Conservation (phyloP, 345 rosid genomes). For the Noccaea caerulescens region DNA sequence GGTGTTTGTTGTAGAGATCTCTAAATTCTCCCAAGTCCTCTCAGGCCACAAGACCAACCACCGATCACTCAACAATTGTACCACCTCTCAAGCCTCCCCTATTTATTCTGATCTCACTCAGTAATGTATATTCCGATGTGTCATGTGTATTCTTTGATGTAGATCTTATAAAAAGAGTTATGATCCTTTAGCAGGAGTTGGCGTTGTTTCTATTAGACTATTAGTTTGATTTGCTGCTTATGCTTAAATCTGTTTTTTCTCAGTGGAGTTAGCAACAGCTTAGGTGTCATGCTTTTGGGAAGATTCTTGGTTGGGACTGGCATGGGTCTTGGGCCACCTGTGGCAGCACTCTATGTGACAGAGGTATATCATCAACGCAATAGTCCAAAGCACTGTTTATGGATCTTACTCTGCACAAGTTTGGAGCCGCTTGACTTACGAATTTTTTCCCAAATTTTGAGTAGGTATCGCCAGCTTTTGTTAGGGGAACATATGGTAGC, state of each 20-base stretch:
- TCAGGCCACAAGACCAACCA: neutral
- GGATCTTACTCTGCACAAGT: conserved; percentile 19
- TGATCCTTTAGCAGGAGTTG: conserved; percentile 30
- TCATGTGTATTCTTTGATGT: neutral
- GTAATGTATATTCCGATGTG: neutral
- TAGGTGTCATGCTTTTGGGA: conserved; percentile 81
- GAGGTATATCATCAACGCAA: conserved; percentile 58
- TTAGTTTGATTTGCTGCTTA: conserved; percentile 57
- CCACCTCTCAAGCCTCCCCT: neutral
- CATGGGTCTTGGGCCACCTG: conserved; percentile 94
- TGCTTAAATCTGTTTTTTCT: conserved; percentile 49
- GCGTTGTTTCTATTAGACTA: conserved; percentile 53
- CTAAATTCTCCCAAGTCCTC: neutral
- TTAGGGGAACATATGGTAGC: conserved; percentile 97
- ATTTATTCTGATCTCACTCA: neutral
- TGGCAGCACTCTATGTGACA: conserved; percentile 88
- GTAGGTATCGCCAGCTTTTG: conserved; percentile 91
- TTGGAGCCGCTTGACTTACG: conserved; percentile 8
- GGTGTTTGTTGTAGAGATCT: neutral
- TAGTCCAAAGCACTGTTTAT: neutral
- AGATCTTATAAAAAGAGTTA: neutral
- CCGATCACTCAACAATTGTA: neutral
- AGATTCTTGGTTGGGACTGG: conserved; percentile 93
- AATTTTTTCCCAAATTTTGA: conserved; percentile 35
- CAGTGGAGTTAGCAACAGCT: conserved; percentile 74